A percentile compares a stretch with the other conserved stretches of the same genome.
Conservation (phyloP, 2,329 filamentous ascomycete genomes). For the Ceratocystis colombiana region DNA sequence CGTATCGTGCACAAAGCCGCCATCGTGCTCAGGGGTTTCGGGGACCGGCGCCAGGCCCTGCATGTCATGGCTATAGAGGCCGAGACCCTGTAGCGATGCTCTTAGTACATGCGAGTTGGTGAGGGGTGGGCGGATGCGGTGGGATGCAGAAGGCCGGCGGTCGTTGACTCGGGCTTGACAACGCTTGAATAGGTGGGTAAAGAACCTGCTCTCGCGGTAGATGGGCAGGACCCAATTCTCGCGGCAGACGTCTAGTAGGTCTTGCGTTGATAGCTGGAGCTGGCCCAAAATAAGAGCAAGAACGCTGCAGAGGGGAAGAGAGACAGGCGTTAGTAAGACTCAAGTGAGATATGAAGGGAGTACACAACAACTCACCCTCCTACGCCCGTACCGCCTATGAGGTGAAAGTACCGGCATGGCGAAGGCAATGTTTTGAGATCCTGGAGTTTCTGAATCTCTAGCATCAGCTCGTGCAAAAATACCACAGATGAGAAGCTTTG, state of each 20-base stretch:
- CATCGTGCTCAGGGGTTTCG: constrained; percentile 2
- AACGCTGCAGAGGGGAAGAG: background rate
- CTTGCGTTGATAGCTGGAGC: constrained; percentile 3
- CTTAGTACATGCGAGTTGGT: background rate
- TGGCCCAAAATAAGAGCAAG: constrained; percentile 4
- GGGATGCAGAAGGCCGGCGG: constrained; percentile 1
- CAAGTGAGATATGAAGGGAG: background rate
- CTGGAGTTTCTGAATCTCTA: constrained; percentile 7
- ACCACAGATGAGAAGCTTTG: background rate
- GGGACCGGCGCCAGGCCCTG: background rate
- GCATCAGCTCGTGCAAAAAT: constrained; percentile 8
- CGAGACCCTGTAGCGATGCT: background rate
- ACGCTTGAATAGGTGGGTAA: background rate
- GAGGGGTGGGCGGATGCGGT: constrained; percentile 6
- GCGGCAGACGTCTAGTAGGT: constrained; percentile 3
- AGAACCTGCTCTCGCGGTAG: constrained; percentile 11
- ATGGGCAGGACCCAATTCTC: constrained; percentile 7
- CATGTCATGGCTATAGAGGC: constrained; percentile 7
- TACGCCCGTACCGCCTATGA: constrained; percentile 1
- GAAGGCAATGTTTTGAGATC: background rate
- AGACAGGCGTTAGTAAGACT: background rate
- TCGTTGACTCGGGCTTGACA: constrained; percentile 4
- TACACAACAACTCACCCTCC: constrained; percentile 7
- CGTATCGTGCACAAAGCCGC: constrained; percentile 7
- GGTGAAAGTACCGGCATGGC: constrained; percentile 8